Base-by-base conservation (phyloP, 306 rosid species). In the Trifolium fragiferum region DNA sequence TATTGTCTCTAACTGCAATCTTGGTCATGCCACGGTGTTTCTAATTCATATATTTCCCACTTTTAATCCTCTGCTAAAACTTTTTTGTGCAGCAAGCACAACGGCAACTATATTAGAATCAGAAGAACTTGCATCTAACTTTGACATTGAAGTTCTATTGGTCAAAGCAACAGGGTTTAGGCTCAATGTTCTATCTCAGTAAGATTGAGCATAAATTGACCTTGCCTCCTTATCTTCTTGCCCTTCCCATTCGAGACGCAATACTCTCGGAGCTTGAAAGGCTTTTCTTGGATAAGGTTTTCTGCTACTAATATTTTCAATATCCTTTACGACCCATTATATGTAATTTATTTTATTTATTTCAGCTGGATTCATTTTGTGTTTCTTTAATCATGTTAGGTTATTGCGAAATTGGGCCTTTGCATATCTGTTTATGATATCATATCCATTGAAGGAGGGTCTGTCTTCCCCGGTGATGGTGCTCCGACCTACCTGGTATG, bases 141-240 rank as follows among this genome's bases (percentile, higher is more conserved):
- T 63, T 49, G 63, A 2, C 30, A 12, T 33, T 63, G 68, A 46
- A 50, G 72, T 70, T 50, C 10, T 21, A 10, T 61, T 49, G 21
- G 19, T 64, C 51, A 44, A 75, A 19, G 65, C 54, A n/a, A 38
- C 5, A 59, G 40, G 19, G 40, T 59, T 25, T 59, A 59, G 82
- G 32, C 41, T 80, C 64, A 79, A 93, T 93, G 98, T 93, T 93
- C 84, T 88, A 90, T 83, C 92, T 87, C 13, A 93, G 96, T 80
- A 87, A 76, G 76, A 76, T 90, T 2, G 90, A 90, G 86, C 96
- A 93, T 70, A 86, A 87, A 10, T 68, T 93, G 79, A 81, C 84
- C 57, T 68, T 93, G 77, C 96, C 96, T 66, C 96, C 97, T 2
- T 8, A 79, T 82, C 65, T 84, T 51, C 90, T 90, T n/a, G 64